phyloP scores from a whole-genome alignment of 345 rosid genomes.

The Citrus sp. region DNA sequence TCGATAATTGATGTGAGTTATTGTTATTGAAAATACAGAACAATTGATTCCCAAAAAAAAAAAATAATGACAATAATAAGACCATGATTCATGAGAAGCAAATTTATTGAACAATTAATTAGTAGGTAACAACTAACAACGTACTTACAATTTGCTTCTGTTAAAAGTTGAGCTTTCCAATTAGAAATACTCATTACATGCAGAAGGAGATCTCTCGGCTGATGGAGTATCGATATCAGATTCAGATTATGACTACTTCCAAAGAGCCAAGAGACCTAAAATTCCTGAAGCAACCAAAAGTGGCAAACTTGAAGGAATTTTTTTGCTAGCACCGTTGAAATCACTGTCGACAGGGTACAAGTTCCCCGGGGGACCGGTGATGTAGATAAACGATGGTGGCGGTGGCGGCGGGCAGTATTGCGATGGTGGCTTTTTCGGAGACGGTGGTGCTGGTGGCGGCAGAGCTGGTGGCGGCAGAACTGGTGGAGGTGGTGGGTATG shows the following conservation, averaged over 20 bases:
- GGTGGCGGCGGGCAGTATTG: conserved; percentile 40
- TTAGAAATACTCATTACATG: background rate
- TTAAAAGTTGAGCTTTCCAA: background rate
- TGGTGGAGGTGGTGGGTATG: conserved; percentile 30
- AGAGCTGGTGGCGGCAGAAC: conserved; percentile 29
- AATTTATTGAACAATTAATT: conserved; percentile 20
- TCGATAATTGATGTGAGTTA: background rate
- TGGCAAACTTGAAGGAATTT: background rate
- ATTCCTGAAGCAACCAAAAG: conserved; percentile 29
- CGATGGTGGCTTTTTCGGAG: conserved; percentile 45
- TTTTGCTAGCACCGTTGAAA: background rate
- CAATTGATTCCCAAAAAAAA: background rate
- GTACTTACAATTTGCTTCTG: background rate
- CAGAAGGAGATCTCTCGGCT: background rate
- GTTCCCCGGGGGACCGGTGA: conserved; percentile 37
- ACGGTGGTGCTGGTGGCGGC: conserved; percentile 17
- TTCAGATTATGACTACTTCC: background rate
- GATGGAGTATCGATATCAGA: background rate
- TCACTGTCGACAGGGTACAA: conserved; percentile 37
- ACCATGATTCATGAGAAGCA: background rate
- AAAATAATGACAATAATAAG: background rate
- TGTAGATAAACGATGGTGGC: conserved; percentile 34
- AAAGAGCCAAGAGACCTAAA: conserved; percentile 21
- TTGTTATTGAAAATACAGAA: conserved; percentile 13
- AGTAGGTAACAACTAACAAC: background rate